Base-by-base conservation (phyloP, 2,329 filamentous ascomycete species). In the Cordyceps pruinosa region DNA sequence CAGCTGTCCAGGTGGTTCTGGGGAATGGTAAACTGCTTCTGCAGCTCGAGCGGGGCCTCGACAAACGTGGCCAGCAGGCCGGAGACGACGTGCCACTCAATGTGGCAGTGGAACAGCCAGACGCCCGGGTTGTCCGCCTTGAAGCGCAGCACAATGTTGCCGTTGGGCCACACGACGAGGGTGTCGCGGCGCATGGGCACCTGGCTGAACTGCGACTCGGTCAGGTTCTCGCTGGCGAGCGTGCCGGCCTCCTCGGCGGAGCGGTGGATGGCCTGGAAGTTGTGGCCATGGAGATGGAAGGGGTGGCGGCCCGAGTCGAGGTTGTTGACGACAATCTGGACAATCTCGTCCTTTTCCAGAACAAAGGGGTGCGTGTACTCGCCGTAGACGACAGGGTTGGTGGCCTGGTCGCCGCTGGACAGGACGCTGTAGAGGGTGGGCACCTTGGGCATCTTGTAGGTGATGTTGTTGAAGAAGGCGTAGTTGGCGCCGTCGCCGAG, bases 51-150 rank as follows among this genome's bases (percentile, higher is more conserved):
- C 0, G 85, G 85, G 0, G 82, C 80, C 69, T 87, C 85, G 60
- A 88, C 70, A 61, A 89, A 80, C 1, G 83, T 84, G 25, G 84
- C 80, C 4, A 83, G 75, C 2, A 90, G 75, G n/a, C 87, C 87
- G 3, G 83, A 83, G 1, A 79, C 73, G 58, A 89, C 75, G 66
- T 90, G 87, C 87, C 87, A 93, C 66, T 89, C 87, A 54, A 92
- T 86, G 68, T 93, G 89, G 70, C 88, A 92, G 71, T 91, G 88
- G 73, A 91, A 88, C 4, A 88, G 69, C 85, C 85, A 88, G 23
- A 88, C 75, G 37, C 82, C 85, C 12, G 86, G 83, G 62, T 89
- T 89, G 65, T 88, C 78, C 1, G 85, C 83, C 58, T 75, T 73
- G 72, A 87, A 87, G n/a, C 84, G 77, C 23, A 93, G 66, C 12